Base-by-base conservation (phyloP, 2,329 filamentous ascomycete species). In the Botrytis tulipae region DNA sequence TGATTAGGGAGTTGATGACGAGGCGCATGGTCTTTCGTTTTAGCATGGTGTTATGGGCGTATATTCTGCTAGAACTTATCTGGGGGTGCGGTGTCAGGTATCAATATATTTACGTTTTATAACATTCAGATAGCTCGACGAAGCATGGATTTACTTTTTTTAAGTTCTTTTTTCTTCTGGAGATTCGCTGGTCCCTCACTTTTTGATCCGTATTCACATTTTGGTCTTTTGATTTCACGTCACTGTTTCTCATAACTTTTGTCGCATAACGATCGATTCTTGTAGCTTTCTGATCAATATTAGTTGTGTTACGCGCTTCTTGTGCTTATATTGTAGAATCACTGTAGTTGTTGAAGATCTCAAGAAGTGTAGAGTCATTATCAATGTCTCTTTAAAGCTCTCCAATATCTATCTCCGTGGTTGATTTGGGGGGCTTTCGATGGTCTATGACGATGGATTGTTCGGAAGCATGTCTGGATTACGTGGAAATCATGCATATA, bases 1-100 rank as follows among this genome's bases (percentile, higher is more conserved):
- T 76, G 85, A 87, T 79, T 81, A 70, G 67, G 42, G 22, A 4
- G 29, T 60, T 3, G 42, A 32, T 25, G 44, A 7, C 18, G 37
- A 10, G 48, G n/a, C 22, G 14, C 40, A 32, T 18, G 18, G 20
- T 2, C 9, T 40, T 54, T 35, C 3, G 5, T 12, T 10, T 62
- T 70, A 25, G 57, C 37, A n/a, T 62, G 54, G 54, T n/a, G n/a
- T 63, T 63, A 14, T 10, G 5, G 29, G 68, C 1, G 48, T 20
- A 18, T 44, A 12, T 18, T 32, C 10, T 20, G 48, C 29, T 6
- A 7, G 35, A 25, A 18, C 8, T 57, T 42, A 20, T 42, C 3
- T 18, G 4, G 25, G 35, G 16, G 18, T 10, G 3, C 12, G n/a
- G 35, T 57, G 40, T n/a, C 22, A 32, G 18, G 40, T 44, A 44